Conservation (phyloP, 345 rosid genomes). For the Clausena lansium region DNA sequence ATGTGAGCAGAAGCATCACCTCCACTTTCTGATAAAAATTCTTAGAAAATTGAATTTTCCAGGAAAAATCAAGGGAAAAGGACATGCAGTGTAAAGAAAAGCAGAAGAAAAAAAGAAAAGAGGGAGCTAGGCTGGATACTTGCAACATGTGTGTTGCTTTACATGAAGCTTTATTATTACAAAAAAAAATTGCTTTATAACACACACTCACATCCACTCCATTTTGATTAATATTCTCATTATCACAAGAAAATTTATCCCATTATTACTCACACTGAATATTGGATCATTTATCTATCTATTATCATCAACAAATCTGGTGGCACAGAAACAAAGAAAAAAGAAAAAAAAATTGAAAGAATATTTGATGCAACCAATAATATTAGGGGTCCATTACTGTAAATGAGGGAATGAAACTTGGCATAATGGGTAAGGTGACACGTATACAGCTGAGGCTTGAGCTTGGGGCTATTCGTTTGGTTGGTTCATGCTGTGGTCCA, state of each 20-base stretch:
- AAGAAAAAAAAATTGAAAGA: constrained; percentile 16
- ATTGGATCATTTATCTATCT: constrained; percentile 17
- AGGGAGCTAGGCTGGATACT: background rate
- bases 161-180: background rate
- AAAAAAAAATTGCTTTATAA: background rate
- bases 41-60: background rate
- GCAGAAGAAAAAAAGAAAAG: constrained; percentile 3
- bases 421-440: background rate
- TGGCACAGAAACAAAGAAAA: constrained; percentile 25
- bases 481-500: constrained; percentile 18
- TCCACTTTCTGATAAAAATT: constrained; percentile 10
- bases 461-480: background rate
- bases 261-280: background rate
- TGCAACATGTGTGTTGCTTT: constrained; percentile 21
- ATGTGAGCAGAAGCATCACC: constrained; percentile 20
- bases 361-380: background rate
- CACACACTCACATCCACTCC: constrained; percentile 5
- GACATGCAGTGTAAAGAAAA: background rate
- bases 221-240: constrained; percentile 16
- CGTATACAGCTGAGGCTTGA: background rate
- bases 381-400: background rate
- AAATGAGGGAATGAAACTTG: constrained; percentile 20
- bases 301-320: background rate
- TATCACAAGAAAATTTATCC: constrained; percentile 14
- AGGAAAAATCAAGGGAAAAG: background rate